Evolutionary conservation across 2,329 filamentous ascomycete genomes (phyloP).

Genomic region (Fusarium nisikadoi): DNA sequence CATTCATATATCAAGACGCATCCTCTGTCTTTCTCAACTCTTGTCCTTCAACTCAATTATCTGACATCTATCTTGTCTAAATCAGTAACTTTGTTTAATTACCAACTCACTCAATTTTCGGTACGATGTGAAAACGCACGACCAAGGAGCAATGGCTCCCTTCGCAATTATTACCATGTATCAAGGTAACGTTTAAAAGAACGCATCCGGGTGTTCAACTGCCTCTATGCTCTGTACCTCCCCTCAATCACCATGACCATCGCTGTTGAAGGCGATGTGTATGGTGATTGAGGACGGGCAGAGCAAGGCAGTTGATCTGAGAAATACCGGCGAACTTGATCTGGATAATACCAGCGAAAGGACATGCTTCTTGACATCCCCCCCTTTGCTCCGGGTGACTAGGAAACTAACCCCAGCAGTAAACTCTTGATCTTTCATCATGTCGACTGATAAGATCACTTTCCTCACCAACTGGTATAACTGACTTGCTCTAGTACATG

Average conservation of each 20-base stretch:
- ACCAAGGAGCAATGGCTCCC: slow-evolving; percentile 39
- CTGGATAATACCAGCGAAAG: slow-evolving; percentile 90
- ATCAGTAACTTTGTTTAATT: background rate
- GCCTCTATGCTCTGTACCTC: slow-evolving; percentile 27
- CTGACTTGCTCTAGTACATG: background rate
- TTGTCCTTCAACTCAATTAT: slow-evolving; percentile 3
- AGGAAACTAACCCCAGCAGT: slow-evolving; percentile 61
- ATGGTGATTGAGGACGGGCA: slow-evolving; percentile 23
- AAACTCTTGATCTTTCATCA: slow-evolving; percentile 60
- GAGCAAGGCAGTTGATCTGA: slow-evolving; percentile 64
- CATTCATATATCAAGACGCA: slow-evolving; percentile 27
- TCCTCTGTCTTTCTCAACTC: background rate
- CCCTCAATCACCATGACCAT: background rate
- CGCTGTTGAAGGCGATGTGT: too few relatives aligned
- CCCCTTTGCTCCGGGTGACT: slow-evolving; percentile 42
- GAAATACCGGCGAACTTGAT: slow-evolving; percentile 88
- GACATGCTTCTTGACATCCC: slow-evolving; percentile 76
- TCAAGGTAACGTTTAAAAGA: slow-evolving; percentile 60
- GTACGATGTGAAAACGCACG: slow-evolving; percentile 44
- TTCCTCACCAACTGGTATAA: slow-evolving; percentile 84
- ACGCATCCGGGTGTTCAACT: slow-evolving; percentile 59
- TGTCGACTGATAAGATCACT: slow-evolving; percentile 87
- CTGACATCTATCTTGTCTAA: background rate
- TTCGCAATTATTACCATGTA: slow-evolving; percentile 45
- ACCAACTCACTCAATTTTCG: slow-evolving; percentile 12